phyloP scores from a whole-genome alignment of 352 stramenopile genomes.

The Lagenidium sp. region DNA sequence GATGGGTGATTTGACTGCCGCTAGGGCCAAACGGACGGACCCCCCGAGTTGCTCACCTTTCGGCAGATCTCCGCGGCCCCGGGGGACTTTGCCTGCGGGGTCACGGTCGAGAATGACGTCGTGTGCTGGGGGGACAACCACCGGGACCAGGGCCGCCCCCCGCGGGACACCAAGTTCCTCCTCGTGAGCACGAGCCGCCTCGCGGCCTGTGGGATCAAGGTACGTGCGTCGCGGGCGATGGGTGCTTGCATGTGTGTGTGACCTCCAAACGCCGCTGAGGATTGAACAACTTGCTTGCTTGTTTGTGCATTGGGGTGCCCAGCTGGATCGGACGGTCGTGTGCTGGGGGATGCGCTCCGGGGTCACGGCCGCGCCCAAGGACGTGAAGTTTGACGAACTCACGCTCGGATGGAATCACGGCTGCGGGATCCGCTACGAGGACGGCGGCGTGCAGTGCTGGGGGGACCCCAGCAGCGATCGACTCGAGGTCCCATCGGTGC shows the following conservation, averaged over 20 bases:
- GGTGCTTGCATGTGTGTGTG: neutral
- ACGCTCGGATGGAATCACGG: slow-evolving; percentile 68
- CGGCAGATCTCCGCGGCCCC: slow-evolving; percentile 55
- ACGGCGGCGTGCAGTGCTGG: slow-evolving; percentile 56
- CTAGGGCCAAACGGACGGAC: slow-evolving; percentile 47
- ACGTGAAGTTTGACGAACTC: slow-evolving; percentile 57
- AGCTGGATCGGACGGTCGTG: slow-evolving; percentile 40
- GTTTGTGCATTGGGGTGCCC: too few species aligned
- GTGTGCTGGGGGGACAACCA: slow-evolving; percentile 75
- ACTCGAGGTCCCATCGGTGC: slow-evolving; percentile 29
- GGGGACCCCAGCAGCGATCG: slow-evolving; percentile 33
- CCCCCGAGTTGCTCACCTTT: slow-evolving; percentile 26
- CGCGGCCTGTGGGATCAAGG: slow-evolving; percentile 52
- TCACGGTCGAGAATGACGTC: slow-evolving; percentile 39
- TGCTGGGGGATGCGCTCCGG: slow-evolving; percentile 71
- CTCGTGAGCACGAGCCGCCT: slow-evolving; percentile 63
- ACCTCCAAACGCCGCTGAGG: neutral
- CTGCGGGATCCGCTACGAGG: slow-evolving; percentile 57
- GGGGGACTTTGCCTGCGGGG: slow-evolving; percentile 54
- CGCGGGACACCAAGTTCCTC: slow-evolving; percentile 32
- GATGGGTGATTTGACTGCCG: neutral
- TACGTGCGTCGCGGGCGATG: slow-evolving; percentile 5
- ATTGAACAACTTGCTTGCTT: neutral
- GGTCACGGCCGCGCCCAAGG: slow-evolving; percentile 35
- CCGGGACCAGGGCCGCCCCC: slow-evolving; percentile 39